These are phyloP conservation scores for Mycena venus DNA, from an alignment of 768 basidiomycete genomes.

Conservation along the genomic window DNA sequence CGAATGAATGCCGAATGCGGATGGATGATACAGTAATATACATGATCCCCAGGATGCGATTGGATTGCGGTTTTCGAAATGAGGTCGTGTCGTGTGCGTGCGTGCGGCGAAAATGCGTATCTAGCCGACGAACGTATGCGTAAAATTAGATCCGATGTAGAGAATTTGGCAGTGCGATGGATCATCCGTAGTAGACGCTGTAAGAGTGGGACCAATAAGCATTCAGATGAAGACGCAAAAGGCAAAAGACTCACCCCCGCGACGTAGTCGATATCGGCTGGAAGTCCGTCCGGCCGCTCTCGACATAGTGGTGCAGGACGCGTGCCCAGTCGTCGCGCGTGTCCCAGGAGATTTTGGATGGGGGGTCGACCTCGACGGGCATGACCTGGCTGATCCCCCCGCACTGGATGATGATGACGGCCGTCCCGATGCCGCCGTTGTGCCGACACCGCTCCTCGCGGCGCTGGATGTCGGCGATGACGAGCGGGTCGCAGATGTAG, in stretches of 20 bases:
- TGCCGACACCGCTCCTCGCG: constrained; percentile 85
- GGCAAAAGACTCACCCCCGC: constrained; percentile 69
- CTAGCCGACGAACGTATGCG: constrained; percentile 27
- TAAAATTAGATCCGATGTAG: not conserved
- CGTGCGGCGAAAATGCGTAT: constrained; percentile 27
- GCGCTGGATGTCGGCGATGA: constrained; percentile 80
- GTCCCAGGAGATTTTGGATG: constrained; percentile 84
- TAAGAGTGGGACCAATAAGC: constrained; percentile 15
- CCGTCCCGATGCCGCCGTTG: constrained; percentile 81
- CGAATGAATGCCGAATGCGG: constrained; percentile 4
- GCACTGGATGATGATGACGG: constrained; percentile 83
- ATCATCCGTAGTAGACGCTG: constrained; percentile 58
- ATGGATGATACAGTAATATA: constrained; percentile 24
- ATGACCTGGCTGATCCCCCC: constrained; percentile 84
- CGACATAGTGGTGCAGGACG: constrained; percentile 79
- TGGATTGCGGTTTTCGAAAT: not conserved
- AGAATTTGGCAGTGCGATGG: not conserved
- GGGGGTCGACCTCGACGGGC: constrained; percentile 89
- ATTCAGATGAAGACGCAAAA: not conserved
- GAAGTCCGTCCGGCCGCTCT: constrained; percentile 81
- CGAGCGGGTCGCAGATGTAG: constrained; percentile 82
- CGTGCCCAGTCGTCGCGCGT: constrained; percentile 78
- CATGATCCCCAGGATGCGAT: constrained; percentile 27
- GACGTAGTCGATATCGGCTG: constrained; percentile 85
- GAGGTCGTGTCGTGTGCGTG: no score